phyloP scores from a whole-genome alignment of 257 asterid species.

The Leptodermis oblonga region DNA sequence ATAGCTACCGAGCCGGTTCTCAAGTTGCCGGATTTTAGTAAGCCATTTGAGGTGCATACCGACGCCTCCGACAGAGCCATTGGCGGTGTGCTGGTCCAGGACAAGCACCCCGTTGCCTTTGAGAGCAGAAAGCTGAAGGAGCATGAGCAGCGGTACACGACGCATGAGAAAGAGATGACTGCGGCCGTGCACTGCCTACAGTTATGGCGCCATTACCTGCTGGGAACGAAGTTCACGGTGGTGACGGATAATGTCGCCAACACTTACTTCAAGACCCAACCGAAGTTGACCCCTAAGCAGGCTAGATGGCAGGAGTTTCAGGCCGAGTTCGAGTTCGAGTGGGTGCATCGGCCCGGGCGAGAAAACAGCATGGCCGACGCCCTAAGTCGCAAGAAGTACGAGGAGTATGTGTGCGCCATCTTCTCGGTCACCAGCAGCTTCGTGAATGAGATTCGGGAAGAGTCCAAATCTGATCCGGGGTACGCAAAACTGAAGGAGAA shows the following conservation, averaged over 20 bases:
- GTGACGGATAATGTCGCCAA: neutral
- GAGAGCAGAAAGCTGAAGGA: neutral
- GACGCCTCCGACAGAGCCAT: neutral
- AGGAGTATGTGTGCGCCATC: too few species aligned
- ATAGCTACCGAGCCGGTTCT: neutral
- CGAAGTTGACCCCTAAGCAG: neutral
- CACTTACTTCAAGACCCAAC: too few species aligned
- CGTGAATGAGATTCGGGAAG: neutral
- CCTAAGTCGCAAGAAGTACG: neutral
- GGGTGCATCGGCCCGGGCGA: neutral
- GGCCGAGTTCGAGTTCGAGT: neutral
- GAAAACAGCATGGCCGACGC: neutral
- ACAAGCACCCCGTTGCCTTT: neutral
- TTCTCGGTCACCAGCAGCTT: neutral
- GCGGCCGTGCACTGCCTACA: neutral
- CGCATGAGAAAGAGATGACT: neutral
- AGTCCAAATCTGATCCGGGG: neutral
- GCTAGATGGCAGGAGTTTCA: neutral
- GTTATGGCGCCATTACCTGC: neutral
- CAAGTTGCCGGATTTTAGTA: neutral
- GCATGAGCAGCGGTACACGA: neutral
- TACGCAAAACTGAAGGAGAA: neutral
- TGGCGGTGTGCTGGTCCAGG: too few species aligned
- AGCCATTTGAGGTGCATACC: neutral
- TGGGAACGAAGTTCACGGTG: neutral